Conservation (phyloP, 2,329 filamentous ascomycete species). For the Fusarium virguliforme region DNA sequence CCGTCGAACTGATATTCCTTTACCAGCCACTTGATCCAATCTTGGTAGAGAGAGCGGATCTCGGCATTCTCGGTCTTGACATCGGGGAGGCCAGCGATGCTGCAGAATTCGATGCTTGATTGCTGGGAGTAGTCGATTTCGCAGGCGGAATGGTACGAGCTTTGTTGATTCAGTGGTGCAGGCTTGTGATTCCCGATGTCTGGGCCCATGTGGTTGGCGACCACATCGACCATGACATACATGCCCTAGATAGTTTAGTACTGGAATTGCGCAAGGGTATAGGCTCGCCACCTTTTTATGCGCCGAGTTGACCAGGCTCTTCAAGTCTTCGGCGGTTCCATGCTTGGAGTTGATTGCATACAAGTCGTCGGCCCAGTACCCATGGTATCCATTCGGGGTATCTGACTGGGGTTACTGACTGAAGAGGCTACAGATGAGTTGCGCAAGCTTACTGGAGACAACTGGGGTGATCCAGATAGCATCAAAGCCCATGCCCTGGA, state of each 20-base stretch:
- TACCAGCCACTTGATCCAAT: conserved; percentile 74
- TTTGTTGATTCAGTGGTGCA: conserved; percentile 63
- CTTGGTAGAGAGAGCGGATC: conserved; percentile 67
- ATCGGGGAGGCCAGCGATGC: conserved; percentile 67
- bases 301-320: conserved; percentile 33
- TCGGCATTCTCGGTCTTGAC: conserved; percentile 68
- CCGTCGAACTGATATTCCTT: conserved; percentile 75
- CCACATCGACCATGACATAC: conserved; percentile 75
- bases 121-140: conserved; percentile 39
- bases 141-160: conserved; percentile 32
- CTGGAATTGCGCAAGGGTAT: not conserved
- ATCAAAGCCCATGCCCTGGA: conserved; percentile 73
- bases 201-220: conserved; percentile 72
- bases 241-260: conserved; percentile 47
- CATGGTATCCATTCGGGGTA: conserved; percentile 38
- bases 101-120: conserved; percentile 30
- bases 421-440: not conserved
- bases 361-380: conserved; percentile 41
- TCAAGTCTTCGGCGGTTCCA: conserved; percentile 31
- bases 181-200: conserved; percentile 62
- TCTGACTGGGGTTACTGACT: conserved; percentile 13
- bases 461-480: conserved; percentile 74
- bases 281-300: conserved; percentile 33
- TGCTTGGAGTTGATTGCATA: conserved; percentile 39
- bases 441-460: conserved; percentile 59